Evolutionary conservation across 2,329 filamentous ascomycete genomes (phyloP), one percentile per base, ranked within the genome.

Genomic region (Paecilomyces sp.): DNA sequence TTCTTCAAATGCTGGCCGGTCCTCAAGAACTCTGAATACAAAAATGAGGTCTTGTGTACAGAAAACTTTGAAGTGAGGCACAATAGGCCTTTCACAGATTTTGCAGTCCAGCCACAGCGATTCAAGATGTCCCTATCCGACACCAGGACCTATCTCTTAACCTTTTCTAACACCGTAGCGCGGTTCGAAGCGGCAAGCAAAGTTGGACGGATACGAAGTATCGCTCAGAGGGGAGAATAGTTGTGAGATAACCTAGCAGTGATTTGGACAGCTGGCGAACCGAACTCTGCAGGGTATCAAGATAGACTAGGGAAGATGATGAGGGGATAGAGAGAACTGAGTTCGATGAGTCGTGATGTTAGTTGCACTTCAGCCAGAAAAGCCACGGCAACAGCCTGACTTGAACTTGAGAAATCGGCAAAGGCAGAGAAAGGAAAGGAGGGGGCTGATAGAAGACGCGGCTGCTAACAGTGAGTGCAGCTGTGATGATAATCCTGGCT

Each of bases 1-100:
- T 62, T 67, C 63, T 64, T 70, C 69, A 64, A 60, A 66, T 66
- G 65, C 59, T 65, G 66, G 61, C 63, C 59, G 63, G 60, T 61
- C 60, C 62, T 65, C 64, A 65, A 57, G 66, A 57, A 61, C 67
- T 67, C 69, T 72, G 71, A 64, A 72, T 71, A 74, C 68, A 74
- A 68, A 70, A 65, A 62, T 68, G 57, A 67, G 58, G 64, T 66
- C 69, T 65, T 64, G 64, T 65, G 67, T 71, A 74, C 68, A 52
- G 54, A 59, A 31, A 50, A 61, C 36, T 64, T 47, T 57, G 41
- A 62, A 55, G 41, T 47, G 30, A 58, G 18, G n/a, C 12, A 11
- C 25, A 11, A 54, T 13, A 53, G 25, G 28, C 18, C 33, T 30
- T 50, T 57, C 33, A 57, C 22, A 57, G 18, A 57, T 28, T 15